Evolutionary conservation across 2,329 filamentous ascomycete genomes (phyloP), one percentile per base, ranked within the genome.

Genomic region (Colletotrichum shisoi): DNA sequence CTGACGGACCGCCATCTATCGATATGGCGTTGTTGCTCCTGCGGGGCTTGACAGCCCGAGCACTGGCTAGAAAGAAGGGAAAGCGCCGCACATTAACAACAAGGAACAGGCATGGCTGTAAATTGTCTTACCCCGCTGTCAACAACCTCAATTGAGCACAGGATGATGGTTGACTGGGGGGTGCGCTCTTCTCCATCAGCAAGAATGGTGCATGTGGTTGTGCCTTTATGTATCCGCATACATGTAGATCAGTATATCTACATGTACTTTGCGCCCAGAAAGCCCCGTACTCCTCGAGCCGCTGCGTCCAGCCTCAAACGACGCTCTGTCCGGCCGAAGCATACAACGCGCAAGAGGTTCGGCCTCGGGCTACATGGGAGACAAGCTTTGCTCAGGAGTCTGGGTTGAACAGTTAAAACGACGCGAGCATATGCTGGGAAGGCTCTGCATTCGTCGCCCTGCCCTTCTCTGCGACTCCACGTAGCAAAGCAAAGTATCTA

Each of bases 81-180:
- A 62, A 31, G 21, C 40, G 34, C 27, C 48, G 48, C 39, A 48
- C 39, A 42, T 61, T 40, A 48, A 48, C 13, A 60, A 51, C 48
- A 62, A 52, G 63, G 44, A 57, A 63, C 31, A 45, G 27, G 34
- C 51, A 39, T 53, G 42, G 15, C 24, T 53, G 37, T 45, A 51
- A 6, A 61, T 21, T 45, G 34, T n/a, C 19, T 44, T 52, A 52
- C 63, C 59, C 63, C 59, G 45, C 63, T 52, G 34, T 49, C 59
- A 57, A 52, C 21, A 46, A 57, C 21, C 46, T 63, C 39, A 51
- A 63, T 57, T 39, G 59, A 40, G 40, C 6, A 21, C 19, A 19
- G 49, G 27, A 19, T 19, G 13, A 62, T 24, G 37, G 21, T 12
- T 17, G 19, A 24, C 31, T 9, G 8, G 31, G 31, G 8, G 7